A percentile compares a stretch with the other conserved stretches of the same genome.
These are phyloP conservation scores for Salvia miltiorrhiza DNA, from an alignment of 257 asterid genomes.

Conservation along the genomic window DNA sequence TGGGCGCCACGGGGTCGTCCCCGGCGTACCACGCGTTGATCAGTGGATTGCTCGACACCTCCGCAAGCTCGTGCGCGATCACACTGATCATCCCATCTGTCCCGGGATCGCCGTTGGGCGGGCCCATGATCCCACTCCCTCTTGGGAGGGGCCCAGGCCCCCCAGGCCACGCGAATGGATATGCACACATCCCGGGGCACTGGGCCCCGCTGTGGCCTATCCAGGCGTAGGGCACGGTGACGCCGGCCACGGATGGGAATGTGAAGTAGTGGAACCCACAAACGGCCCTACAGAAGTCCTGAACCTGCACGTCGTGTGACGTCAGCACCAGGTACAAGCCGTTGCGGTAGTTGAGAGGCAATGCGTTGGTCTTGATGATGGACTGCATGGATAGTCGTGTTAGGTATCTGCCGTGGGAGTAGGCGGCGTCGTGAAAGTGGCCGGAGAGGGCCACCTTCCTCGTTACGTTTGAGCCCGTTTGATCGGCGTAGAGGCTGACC, in stretches of 20 bases:
- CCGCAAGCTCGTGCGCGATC: constrained; percentile 79
- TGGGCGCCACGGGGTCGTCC: constrained; percentile 64
- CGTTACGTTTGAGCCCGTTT: constrained; percentile 54
- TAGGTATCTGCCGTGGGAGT: constrained; percentile 52
- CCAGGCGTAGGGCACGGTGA: constrained; percentile 74
- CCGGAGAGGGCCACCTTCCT: constrained; percentile 33
- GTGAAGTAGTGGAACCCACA: constrained; percentile 86
- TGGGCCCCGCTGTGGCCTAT: constrained; percentile 66
- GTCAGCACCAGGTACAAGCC: constrained; percentile 62
- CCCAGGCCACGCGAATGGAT: constrained; percentile 70
- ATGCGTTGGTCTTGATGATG: constrained; percentile 34
- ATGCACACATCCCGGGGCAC: constrained; percentile 74
- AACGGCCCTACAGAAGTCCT: constrained; percentile 71
- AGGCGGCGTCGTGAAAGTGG: constrained; percentile 43
- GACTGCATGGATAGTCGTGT: constrained; percentile 56
- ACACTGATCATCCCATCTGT: constrained; percentile 84
- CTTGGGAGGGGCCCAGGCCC: constrained; percentile 26
- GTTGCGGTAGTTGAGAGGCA: constrained; percentile 44
- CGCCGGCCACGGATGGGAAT: constrained; percentile 60
- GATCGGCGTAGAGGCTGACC: constrained; percentile 60
- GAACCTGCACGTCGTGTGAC: constrained; percentile 52
- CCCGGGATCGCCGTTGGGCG: constrained; percentile 67
- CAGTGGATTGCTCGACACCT: constrained; percentile 65
- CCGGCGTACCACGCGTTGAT: constrained; percentile 82
- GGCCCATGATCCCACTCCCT: constrained; percentile 32